phyloP scores from a whole-genome alignment of 345 rosid genomes.

The Gossypium sturtianum region DNA sequence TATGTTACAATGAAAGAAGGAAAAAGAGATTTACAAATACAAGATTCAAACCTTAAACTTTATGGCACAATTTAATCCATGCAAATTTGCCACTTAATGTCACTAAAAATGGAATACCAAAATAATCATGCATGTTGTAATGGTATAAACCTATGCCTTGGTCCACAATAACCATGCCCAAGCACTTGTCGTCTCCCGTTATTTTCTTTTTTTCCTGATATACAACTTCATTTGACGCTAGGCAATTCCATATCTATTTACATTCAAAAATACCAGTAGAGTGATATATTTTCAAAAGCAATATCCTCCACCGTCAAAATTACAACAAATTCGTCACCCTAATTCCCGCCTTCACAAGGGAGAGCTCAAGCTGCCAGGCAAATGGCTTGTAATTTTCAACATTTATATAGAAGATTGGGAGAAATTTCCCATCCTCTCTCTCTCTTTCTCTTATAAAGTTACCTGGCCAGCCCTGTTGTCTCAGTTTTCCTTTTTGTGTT shows the following conservation, averaged over 20 bases:
- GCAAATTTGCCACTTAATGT: too few species aligned
- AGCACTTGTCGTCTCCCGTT: constrained; percentile 2
- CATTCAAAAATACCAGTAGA: constrained; percentile 18
- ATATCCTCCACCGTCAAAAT: constrained; percentile 14
- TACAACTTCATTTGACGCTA: constrained; percentile 30
- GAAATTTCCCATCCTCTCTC: not conserved
- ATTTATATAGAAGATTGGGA: not conserved
- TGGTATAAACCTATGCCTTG: not conserved
- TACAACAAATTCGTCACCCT: constrained; percentile 19
- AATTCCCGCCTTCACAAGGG: constrained; percentile 11
- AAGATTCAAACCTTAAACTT: too few species aligned
- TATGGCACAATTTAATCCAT: too few species aligned
- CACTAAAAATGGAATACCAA: too few species aligned
- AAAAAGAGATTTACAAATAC: too few species aligned
- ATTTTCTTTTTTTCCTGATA: constrained; percentile 11
- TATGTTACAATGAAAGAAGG: too few species aligned
- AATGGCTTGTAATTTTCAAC: constrained; percentile 1
- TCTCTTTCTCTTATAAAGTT: not conserved
- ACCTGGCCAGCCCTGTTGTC: not conserved
- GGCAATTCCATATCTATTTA: constrained; percentile 31
- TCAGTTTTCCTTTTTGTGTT: not conserved
- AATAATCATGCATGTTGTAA: not conserved
- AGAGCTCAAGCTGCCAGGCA: constrained; percentile 4
- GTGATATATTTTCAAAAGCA: constrained; percentile 18
- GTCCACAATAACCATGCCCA: constrained; percentile 9